Conservation (phyloP, 2,329 filamentous ascomycete species). For the Phialophora expanda region DNA sequence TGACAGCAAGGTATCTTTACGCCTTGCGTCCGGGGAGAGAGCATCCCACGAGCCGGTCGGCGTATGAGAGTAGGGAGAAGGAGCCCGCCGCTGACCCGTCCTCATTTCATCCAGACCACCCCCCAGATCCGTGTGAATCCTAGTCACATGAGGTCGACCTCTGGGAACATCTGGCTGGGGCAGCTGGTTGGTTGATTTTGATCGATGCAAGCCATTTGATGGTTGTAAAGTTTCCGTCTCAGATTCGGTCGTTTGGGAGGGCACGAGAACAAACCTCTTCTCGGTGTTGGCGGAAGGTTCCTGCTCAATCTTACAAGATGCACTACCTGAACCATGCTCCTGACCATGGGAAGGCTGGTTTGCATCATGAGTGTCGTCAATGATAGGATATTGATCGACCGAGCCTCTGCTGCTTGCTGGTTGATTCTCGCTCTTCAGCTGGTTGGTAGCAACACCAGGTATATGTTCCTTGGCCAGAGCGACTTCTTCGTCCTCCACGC, state of each 20-base stretch:
- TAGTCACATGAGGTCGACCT: slow-evolving; percentile 37
- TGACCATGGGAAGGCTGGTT: slow-evolving; percentile 3
- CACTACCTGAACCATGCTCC: slow-evolving; percentile 15
- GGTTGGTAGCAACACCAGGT: slow-evolving; percentile 40
- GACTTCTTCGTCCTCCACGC: slow-evolving; percentile 52
- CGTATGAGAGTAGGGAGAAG: slow-evolving; percentile 37
- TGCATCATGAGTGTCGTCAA: slow-evolving; percentile 44
- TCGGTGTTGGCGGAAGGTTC: slow-evolving; percentile 23
- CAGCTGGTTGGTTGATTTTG: slow-evolving; percentile 34
- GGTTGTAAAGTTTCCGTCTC: slow-evolving; percentile 9
- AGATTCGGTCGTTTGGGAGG: slow-evolving; percentile 15
- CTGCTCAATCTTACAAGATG: not conserved
- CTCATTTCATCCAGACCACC: slow-evolving; percentile 28
- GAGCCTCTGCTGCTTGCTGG: slow-evolving; percentile 45
- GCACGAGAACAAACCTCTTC: slow-evolving; percentile 31
- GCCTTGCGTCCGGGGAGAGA: slow-evolving; percentile 11
- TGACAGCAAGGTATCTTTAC: slow-evolving; percentile 25
- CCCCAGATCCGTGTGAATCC: slow-evolving; percentile 37
- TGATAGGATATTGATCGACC: slow-evolving; percentile 53
- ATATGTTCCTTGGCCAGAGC: slow-evolving; percentile 50
- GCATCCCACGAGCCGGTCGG: slow-evolving; percentile 7
- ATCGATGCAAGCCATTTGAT: slow-evolving; percentile 25
- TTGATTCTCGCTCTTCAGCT: slow-evolving; percentile 38
- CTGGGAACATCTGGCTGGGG: slow-evolving; percentile 13
- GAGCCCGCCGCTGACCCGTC: slow-evolving; percentile 29